These are phyloP conservation scores for Beta macrorhiza DNA, from an alignment of 179 eudicot genomes.

Conservation along the genomic window DNA sequence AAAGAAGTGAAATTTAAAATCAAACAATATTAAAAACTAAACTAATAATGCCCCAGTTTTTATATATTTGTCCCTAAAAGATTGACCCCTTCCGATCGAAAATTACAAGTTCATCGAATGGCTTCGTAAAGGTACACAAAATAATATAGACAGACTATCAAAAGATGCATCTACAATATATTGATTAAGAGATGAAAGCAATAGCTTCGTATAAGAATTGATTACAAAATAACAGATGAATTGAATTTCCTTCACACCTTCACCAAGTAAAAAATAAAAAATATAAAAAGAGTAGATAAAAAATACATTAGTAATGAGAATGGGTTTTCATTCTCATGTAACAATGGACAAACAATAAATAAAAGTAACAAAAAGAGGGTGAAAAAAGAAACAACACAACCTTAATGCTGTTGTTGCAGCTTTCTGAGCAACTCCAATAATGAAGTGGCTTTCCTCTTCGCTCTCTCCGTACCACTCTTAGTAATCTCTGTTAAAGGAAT, in stretches of 20 bases:
- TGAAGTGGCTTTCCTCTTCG: conserved; percentile 49
- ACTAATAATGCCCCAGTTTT: too few species aligned
- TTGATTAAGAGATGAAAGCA: conserved; percentile 10
- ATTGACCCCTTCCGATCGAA: too few species aligned
- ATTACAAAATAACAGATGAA: conserved; percentile 26
- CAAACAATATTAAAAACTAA: too few species aligned
- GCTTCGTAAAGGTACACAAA: too few species aligned
- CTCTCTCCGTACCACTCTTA: conserved; percentile 44
- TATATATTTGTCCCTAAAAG: too few species aligned
- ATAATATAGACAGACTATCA: neutral
- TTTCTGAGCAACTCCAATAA: conserved; percentile 41
- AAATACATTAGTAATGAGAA: conserved; percentile 30
- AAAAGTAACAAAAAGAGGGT: neutral
- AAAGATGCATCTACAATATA: neutral
- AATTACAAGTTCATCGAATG: too few species aligned
- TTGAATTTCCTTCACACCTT: conserved; percentile 27
- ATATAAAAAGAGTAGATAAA: conserved; percentile 7
- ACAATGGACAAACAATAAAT: conserved; percentile 9
- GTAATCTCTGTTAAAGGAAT: conserved; percentile 37
- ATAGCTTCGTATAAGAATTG: conserved; percentile 19
- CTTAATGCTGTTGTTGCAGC: conserved; percentile 27
- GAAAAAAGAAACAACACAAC: conserved; percentile 1
- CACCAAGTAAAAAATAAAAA: neutral
- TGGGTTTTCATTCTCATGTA: conserved; percentile 31
- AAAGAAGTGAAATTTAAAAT: too few species aligned